Percentiles rank a stretch among this genome's conserved stretches.
These are phyloP conservation scores for Paecilomyces formosus DNA, from an alignment of 2,329 filamentous ascomycete species.

Conservation along the genomic window DNA sequence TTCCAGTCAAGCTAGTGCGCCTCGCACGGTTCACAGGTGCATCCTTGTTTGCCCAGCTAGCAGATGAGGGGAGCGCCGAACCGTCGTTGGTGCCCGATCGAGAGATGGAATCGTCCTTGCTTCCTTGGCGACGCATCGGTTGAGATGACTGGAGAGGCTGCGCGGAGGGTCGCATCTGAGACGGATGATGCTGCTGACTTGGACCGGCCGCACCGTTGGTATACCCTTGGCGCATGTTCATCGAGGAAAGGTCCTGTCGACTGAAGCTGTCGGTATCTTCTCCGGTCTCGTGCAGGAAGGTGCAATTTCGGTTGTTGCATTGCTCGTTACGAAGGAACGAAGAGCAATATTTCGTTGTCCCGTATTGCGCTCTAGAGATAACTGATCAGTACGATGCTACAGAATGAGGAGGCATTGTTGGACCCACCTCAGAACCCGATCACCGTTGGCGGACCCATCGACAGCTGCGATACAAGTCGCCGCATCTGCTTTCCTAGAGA, in stretches of 20 bases:
- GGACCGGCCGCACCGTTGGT: constrained; percentile 30
- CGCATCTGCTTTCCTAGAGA: constrained; percentile 84
- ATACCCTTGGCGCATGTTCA: constrained; percentile 75
- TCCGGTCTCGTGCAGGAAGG: constrained; percentile 97
- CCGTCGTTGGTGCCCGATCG: constrained; percentile 62
- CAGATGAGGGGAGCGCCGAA: constrained; percentile 85
- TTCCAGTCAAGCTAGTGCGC: constrained; percentile 68
- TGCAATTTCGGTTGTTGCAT: constrained; percentile 93
- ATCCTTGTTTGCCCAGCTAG: constrained; percentile 78
- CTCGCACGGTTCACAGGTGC: constrained; percentile 59
- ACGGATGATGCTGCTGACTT: not conserved
- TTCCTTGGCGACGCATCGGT: constrained; percentile 65
- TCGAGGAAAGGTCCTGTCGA: constrained; percentile 84
- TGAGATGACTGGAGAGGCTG: constrained; percentile 42
- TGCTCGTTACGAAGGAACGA: constrained; percentile 91
- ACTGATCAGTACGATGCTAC: constrained; percentile 2
- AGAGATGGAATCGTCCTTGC: constrained; percentile 58
- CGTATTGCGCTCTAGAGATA: constrained; percentile 56
- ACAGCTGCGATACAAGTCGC: constrained; percentile 84
- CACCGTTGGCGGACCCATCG: constrained; percentile 85
- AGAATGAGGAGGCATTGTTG: not conserved
- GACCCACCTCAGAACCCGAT: constrained; percentile 68
- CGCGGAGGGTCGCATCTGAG: constrained; percentile 42
- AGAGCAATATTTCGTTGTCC: constrained; percentile 97
- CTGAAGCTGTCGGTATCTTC: constrained; percentile 97